These are phyloP conservation scores for Paracamarosporium sp. DNA, from an alignment of 2,329 filamentous ascomycete species.

Conservation along the genomic window DNA sequence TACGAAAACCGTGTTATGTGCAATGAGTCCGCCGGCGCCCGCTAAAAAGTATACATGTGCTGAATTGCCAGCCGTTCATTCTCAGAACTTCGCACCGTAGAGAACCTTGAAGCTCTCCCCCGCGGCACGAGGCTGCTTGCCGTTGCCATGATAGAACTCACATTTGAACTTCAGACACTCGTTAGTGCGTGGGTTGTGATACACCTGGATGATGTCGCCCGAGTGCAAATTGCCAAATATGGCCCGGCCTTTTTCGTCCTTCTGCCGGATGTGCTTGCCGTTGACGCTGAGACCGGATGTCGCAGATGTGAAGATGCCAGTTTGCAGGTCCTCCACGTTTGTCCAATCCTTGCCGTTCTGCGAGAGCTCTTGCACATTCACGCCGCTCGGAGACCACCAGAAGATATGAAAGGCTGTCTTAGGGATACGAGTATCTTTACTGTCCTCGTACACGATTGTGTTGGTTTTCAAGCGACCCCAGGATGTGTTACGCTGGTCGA, in stretches of 20 bases:
- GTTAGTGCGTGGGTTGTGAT: slow-evolving; percentile 54
- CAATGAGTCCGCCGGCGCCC: slow-evolving; percentile 5
- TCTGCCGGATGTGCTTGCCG: slow-evolving; percentile 67
- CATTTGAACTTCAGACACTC: slow-evolving; percentile 51
- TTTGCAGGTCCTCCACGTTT: slow-evolving; percentile 62
- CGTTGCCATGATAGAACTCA: slow-evolving; percentile 52
- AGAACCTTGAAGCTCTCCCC: slow-evolving; percentile 34
- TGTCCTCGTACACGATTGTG: slow-evolving; percentile 69
- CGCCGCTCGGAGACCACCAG: slow-evolving; percentile 67
- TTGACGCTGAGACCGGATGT: slow-evolving; percentile 80
- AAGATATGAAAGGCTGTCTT: slow-evolving; percentile 82
- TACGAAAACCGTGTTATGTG: not conserved
- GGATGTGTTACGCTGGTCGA: slow-evolving; percentile 72
- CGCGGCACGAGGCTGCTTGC: slow-evolving; percentile 32
- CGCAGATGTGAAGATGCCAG: slow-evolving; percentile 81
- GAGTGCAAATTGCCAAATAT: slow-evolving; percentile 74
- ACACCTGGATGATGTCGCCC: slow-evolving; percentile 79
- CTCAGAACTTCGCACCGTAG: slow-evolving; percentile 14
- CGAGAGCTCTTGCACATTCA: slow-evolving; percentile 55
- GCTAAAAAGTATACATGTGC: slow-evolving; percentile 8
- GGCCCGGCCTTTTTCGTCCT: slow-evolving; percentile 57
- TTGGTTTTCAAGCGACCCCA: slow-evolving; percentile 79
- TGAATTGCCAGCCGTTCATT: not conserved
- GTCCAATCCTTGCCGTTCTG: slow-evolving; percentile 61
- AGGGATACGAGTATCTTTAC: slow-evolving; percentile 73